A percentile compares a stretch with the other conserved stretches of the same genome.
These are phyloP conservation scores for Abrus pulchellus DNA, from an alignment of 306 rosid species.

Conservation along the genomic window DNA sequence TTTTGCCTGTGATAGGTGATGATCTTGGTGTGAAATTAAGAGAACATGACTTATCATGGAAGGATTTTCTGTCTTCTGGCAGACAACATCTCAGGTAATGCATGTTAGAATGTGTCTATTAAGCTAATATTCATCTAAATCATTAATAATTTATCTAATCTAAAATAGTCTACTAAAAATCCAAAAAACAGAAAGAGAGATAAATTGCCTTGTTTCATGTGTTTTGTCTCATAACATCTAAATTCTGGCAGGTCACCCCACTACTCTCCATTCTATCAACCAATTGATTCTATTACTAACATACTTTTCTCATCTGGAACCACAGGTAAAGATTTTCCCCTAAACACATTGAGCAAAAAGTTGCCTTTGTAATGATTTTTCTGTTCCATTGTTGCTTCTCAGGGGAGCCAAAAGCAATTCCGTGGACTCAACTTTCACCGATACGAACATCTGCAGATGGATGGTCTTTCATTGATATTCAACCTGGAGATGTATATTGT, in stretches of 20 bases:
- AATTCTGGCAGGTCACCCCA: constrained; percentile 66
- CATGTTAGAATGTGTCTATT: not conserved
- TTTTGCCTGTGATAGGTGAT: constrained; percentile 76
- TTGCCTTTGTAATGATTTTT: constrained; percentile 35
- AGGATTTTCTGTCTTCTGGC: constrained; percentile 67
- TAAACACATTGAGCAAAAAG: constrained; percentile 7
- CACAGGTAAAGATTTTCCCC: constrained; percentile 65
- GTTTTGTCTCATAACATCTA: constrained; percentile 38
- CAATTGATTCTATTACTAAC: constrained; percentile 74
- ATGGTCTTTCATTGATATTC: constrained; percentile 74
- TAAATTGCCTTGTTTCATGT: constrained; percentile 34
- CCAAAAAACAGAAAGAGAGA: not conserved
- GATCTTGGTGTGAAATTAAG: constrained; percentile 64
- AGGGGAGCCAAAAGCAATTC: constrained; percentile 98
- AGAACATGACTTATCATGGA: constrained; percentile 75
- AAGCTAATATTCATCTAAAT: constrained; percentile 6
- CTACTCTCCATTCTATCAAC: constrained; percentile 69
- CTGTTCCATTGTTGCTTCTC: constrained; percentile 34
- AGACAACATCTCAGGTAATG: constrained; percentile 62
- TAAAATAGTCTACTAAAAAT: constrained; percentile 18
- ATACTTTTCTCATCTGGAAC: constrained; percentile 98
- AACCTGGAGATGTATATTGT: constrained; percentile 76
- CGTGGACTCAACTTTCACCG: constrained; percentile 94
- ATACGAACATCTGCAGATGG: constrained; percentile 78
- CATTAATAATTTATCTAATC: constrained; percentile 5